Evolutionary conservation across 306 rosid species (phyloP).

Genomic region (Gynostemma pentaphyllum): DNA sequence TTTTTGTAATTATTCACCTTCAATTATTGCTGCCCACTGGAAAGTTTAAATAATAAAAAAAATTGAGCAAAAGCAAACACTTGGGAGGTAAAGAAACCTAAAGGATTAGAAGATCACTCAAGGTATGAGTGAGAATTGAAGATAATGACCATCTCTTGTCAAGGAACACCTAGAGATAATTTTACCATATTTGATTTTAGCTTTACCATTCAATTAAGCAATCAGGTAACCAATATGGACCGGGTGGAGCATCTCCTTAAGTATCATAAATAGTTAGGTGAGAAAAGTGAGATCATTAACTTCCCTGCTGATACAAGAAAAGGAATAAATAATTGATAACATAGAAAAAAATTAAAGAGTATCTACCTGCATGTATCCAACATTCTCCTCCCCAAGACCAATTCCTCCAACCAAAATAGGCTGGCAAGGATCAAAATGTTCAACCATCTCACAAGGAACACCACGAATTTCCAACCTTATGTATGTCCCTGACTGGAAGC

Average conservation of each 20-base stretch:
- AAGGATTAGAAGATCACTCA: neutral
- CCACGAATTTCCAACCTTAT: conserved; percentile 78
- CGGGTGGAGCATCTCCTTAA: too few relatives aligned
- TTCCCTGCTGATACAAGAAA: neutral
- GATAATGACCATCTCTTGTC: neutral
- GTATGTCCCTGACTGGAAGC: conserved; percentile 77
- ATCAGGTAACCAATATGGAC: neutral
- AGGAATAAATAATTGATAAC: neutral
- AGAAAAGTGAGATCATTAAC: neutral
- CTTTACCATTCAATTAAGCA: neutral
- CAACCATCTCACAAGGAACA: conserved; percentile 83
- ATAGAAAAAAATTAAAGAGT: neutral
- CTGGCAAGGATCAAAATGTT: conserved; percentile 74
- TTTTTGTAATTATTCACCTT: too few relatives aligned
- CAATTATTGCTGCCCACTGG: too few relatives aligned
- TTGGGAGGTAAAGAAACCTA: neutral
- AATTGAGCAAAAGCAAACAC: neutral
- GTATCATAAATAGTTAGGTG: neutral
- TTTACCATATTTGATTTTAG: too few relatives aligned
- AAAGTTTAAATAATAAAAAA: too few relatives aligned
- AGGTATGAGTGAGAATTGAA: neutral
- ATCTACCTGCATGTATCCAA: conserved; percentile 90
- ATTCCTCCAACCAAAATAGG: conserved; percentile 86
- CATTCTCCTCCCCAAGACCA: conserved; percentile 81
- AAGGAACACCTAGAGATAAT: neutral